phyloP scores from a whole-genome alignment of 1,284 basidiomycete genomes.

The Ceratobasidium sp. region DNA sequence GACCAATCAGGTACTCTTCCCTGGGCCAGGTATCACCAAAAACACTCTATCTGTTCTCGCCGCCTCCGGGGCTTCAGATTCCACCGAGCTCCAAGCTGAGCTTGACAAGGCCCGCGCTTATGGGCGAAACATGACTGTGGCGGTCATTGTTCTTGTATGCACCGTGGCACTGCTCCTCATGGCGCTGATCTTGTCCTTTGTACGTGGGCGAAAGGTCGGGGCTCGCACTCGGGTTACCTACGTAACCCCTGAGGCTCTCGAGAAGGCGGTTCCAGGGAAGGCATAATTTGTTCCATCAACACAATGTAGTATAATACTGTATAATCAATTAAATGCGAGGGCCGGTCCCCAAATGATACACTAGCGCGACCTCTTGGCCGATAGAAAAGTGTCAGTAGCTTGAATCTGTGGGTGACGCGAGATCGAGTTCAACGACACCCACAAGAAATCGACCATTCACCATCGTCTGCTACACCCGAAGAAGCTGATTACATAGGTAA shows the following conservation, averaged over 20 bases:
- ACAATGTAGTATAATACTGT: too few species aligned
- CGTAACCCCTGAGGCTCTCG: background rate
- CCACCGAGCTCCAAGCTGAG: background rate
- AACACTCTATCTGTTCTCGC: background rate
- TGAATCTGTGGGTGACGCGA: too few species aligned
- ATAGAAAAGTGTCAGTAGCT: too few species aligned
- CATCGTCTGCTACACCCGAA: too few species aligned
- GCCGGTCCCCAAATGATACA: too few species aligned
- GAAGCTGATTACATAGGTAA: too few species aligned
- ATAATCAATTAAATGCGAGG: too few species aligned
- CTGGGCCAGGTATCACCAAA: slow-evolving; percentile 2
- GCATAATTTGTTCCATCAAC: too few species aligned
- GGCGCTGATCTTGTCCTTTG: background rate
- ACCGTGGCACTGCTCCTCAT: background rate
- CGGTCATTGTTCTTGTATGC: background rate
- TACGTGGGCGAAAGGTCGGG: background rate
- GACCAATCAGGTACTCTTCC: slow-evolving; percentile 27
- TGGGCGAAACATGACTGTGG: background rate
- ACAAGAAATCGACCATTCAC: too few species aligned
- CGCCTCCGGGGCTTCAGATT: background rate
- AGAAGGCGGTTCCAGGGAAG: background rate
- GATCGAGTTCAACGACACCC: too few species aligned
- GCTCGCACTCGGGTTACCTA: background rate
- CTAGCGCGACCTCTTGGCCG: too few species aligned
- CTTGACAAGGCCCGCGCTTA: background rate